These are phyloP conservation scores for Eucalyptus decipiens DNA, from an alignment of 345 rosid species.

Conservation along the genomic window DNA sequence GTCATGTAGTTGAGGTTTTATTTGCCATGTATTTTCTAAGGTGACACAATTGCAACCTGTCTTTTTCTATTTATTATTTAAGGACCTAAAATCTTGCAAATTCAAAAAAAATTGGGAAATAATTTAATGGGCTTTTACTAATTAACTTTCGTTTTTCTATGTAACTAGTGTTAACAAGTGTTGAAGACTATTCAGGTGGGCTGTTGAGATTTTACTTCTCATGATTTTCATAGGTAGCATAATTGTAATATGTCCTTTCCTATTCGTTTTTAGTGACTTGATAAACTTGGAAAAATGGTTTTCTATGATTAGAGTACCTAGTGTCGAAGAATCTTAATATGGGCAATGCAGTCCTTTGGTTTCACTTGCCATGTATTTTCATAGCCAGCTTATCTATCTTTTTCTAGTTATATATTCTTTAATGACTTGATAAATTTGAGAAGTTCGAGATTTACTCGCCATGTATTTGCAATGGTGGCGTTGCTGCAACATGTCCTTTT, in stretches of 20 bases:
- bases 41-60: not conserved
- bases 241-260: not conserved
- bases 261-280: not conserved
- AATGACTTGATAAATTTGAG: not conserved
- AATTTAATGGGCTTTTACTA: not conserved
- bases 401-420: not conserved
- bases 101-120: fast-evolving
- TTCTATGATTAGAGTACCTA: not conserved
- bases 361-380: not conserved
- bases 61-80: too few relatives aligned
- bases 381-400: not conserved
- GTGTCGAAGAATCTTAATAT: not conserved
- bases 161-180: not conserved
- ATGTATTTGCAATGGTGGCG: not conserved
- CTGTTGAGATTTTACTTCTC: not conserved
- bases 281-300: not conserved
- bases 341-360: not conserved
- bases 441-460: not conserved
- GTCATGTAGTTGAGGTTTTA: not conserved
- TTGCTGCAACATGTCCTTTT: not conserved
- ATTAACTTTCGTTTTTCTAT: not conserved
- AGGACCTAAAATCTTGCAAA: not conserved
- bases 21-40: not conserved
- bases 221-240: not conserved
- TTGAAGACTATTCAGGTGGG: not conserved